Base-by-base conservation (phyloP, 345 rosid species). In the Schrenkiella parvula region DNA sequence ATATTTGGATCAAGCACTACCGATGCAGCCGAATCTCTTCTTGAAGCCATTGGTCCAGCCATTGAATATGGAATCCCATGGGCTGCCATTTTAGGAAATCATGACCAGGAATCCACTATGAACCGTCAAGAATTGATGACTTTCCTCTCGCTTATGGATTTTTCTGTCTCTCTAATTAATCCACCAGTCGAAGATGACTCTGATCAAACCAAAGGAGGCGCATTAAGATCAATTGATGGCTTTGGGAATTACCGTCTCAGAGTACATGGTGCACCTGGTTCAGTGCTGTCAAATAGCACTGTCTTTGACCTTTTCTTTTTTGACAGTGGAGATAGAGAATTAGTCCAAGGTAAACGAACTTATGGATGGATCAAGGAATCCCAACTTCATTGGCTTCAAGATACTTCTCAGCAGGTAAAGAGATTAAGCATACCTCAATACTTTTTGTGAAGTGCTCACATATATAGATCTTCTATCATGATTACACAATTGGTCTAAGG, bases 291-390 rank as follows among this genome's bases (percentile, higher is more conserved):
- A 6, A 90, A 93, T 68, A 84, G 59, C 74, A 89, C 93, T 32
- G 70, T 89, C 67, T 85, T 93, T 70, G 84, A 87, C 83, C 93
- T 93, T 31, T 87, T 64, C 84, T 90, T 93, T 78, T 90, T 93
- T 46, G 98, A 93, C 43, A 88, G 90, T 60, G 98, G 98, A 47
- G 90, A 86, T 69, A 84, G 87, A 80, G 97, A 83, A 55, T 71
- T 47, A 43, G 81, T 86, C 65, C 81, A 75, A 78, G 97, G 97
- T 68, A 61, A 43, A 70, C 84, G 81, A 72, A 89, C 96, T 7
- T 90, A 90, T 64, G 98, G 97, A 51, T 93, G 89, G 86, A 90
- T 90, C 55, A 89, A 81, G 84, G 96, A 89, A 35, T 93, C 98
- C 54, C 97, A 93, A 69, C 96, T 90, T 67, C 67, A 0, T 56